Base-by-base conservation (phyloP, 768 basidiomycete genomes). In the Tricholoma sp. region DNA sequence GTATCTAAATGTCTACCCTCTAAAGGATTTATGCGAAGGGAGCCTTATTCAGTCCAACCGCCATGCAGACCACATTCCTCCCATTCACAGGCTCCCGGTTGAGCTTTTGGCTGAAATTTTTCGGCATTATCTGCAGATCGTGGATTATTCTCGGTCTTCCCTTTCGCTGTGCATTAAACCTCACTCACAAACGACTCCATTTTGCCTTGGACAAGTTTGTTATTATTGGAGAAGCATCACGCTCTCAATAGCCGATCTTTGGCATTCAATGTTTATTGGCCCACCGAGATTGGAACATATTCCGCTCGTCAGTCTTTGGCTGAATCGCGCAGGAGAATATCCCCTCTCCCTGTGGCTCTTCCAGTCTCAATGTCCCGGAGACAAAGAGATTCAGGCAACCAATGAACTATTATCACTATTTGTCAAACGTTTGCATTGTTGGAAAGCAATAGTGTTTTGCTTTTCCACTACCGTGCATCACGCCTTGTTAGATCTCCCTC, bases 191-290 rank as follows among this genome's bases (percentile, higher is more conserved):
- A 52, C 34, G 8, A 60, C 54, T 37, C 66, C 66, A 2, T 54
- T 60, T n/a, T 51, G 49, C 16, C 54, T 67, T 4, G 64, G 61
- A 1, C 64, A 62, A 6, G 61, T 67, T 2, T 67, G 63, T 35
- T 57, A 54, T 5, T 41, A 60, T 32, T 67, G 66, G 66, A 57
- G 66, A 18, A 52, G 19, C 11, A 46, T 64, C 4, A 52, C 58
- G 0, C 46, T 61, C 9, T 49, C 50, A 12, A 59, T 56, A 29
- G 58, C 57, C 6, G 39, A 45, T 11, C 47, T 67, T 0, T 67
- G 66, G 66, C 58, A 61, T 6, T 56, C 54, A 7, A 56, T 66
- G 10, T 59, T 21, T 29, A 57, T 66, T 7, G 22, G 46, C 21
- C 19, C 56, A 6, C 65, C 63, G 0, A 50, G 22, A 18, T 34